Evolutionary conservation across 208 protist genomes (phyloP).

Genomic region (Leishmania braziliensis): DNA sequence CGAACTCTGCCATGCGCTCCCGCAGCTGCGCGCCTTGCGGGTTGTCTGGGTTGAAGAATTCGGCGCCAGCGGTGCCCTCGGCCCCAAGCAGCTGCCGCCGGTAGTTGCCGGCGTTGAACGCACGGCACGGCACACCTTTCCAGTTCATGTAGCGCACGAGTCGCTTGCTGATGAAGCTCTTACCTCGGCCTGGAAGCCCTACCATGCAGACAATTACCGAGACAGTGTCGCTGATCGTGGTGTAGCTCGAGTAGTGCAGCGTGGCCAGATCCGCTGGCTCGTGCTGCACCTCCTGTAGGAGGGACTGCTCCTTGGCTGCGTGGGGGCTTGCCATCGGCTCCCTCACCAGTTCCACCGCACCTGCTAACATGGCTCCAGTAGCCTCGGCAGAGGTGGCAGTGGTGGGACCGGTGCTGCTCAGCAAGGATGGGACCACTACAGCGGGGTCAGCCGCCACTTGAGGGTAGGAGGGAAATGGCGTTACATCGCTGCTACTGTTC

Average conservation of each 20-base stretch:
- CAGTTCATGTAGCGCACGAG: conserved; percentile 92
- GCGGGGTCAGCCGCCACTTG: background rate
- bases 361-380: background rate
- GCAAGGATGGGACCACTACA: background rate
- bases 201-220: conserved; percentile 90
- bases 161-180: conserved; percentile 86
- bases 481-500: background rate
- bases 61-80: conserved; percentile 58
- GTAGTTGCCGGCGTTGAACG: conserved; percentile 92
- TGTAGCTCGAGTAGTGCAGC: conserved; percentile 71
- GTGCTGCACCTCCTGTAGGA: conserved; percentile 21
- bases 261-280: conserved; percentile 13
- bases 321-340: background rate
- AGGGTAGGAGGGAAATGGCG: background rate
- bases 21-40: conserved; percentile 64
- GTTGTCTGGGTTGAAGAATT: conserved; percentile 88
- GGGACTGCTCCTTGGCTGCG: conserved; percentile 20
- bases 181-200: conserved; percentile 87
- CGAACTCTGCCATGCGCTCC: conserved; percentile 86
- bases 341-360: background rate
- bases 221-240: conserved; percentile 75
- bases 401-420: conserved; percentile 1
- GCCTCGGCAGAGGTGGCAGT: background rate
- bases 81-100: conserved; percentile 81
- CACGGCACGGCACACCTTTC: conserved; percentile 86